Evolutionary conservation across 1,284 basidiomycete genomes (phyloP).

Genomic region (Xanthoconium separans): DNA sequence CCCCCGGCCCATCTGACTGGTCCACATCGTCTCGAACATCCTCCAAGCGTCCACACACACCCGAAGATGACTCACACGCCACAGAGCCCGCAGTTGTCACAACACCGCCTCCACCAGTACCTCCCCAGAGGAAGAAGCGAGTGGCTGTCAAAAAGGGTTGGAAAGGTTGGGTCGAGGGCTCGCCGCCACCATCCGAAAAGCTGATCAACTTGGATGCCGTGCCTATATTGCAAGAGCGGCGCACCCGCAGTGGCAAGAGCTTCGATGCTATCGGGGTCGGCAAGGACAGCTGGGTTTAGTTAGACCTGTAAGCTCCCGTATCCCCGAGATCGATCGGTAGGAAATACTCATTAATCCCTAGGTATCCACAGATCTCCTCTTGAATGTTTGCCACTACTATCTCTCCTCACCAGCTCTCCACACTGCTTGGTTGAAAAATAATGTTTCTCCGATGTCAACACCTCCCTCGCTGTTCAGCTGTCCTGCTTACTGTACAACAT

Average conservation of each 20-base stretch:
- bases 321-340: slow-evolving; percentile 20
- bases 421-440: slow-evolving; percentile 10
- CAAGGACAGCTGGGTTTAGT: slow-evolving; percentile 51
- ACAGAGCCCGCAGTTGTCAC: slow-evolving; percentile 29
- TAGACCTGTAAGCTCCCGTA: slow-evolving; percentile 27
- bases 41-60: slow-evolving; percentile 73
- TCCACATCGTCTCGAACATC: slow-evolving; percentile 71
- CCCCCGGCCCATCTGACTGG: slow-evolving; percentile 70
- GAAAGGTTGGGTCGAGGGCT: slow-evolving; percentile 85
- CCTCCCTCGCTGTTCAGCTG: slow-evolving; percentile 17
- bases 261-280: slow-evolving; percentile 70
- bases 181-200: slow-evolving; percentile 74
- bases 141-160: slow-evolving; percentile 74
- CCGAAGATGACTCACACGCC: slow-evolving; percentile 41
- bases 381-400: background rate
- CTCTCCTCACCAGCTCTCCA: slow-evolving; percentile 1
- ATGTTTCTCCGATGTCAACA: slow-evolving; percentile 12
- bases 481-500: slow-evolving; percentile 30
- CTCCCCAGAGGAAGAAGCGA: slow-evolving; percentile 58
- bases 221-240: slow-evolving; percentile 56
- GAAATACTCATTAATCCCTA: slow-evolving; percentile 23
- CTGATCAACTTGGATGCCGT: slow-evolving; percentile 76
- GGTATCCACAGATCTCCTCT: slow-evolving; percentile 2
- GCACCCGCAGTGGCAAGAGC: slow-evolving; percentile 75
- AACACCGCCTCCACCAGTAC: slow-evolving; percentile 26